A percentile compares a stretch with the other conserved stretches of the same genome.
phyloP scores from a whole-genome alignment of 2,329 filamentous ascomycete species.

The Xylogone sp. region DNA sequence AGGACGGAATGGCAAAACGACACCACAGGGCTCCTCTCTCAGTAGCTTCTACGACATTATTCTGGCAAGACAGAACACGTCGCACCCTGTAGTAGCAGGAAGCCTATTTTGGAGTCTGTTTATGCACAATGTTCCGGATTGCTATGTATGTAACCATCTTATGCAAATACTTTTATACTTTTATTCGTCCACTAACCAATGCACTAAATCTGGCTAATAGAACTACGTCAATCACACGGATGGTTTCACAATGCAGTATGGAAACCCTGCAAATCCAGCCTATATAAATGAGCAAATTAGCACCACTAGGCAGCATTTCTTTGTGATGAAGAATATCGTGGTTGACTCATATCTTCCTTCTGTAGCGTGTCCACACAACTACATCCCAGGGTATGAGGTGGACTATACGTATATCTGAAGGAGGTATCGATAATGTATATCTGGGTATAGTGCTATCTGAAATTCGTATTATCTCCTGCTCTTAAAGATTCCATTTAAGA shows the following conservation, averaged over 20 bases:
- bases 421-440: too few species aligned
- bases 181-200: neutral
- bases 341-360: conserved; percentile 31
- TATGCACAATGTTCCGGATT: conserved; percentile 40
- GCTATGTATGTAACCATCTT: conserved; percentile 31
- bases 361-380: conserved; percentile 34
- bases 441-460: too few species aligned
- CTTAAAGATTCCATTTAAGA: too few species aligned
- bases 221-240: conserved; percentile 41
- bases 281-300: conserved; percentile 34
- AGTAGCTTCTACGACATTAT: conserved; percentile 37
- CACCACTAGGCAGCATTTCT: conserved; percentile 40
- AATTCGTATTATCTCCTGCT: too few species aligned
- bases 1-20: conserved; percentile 18
- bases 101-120: conserved; percentile 45
- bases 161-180: neutral
- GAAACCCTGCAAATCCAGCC: conserved; percentile 36
- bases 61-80: conserved; percentile 26
- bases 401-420: conserved; percentile 8
- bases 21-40: conserved; percentile 28
- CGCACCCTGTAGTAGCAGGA: conserved; percentile 31
- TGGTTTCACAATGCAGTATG: conserved; percentile 42
- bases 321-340: conserved; percentile 34
- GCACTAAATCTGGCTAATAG: conserved; percentile 16
- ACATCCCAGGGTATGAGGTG: conserved; percentile 18